A percentile compares a stretch with the other conserved stretches of the same genome.
These are phyloP conservation scores for Fusarium nematophilum DNA, from an alignment of 2,329 filamentous ascomycete species.

Conservation along the genomic window DNA sequence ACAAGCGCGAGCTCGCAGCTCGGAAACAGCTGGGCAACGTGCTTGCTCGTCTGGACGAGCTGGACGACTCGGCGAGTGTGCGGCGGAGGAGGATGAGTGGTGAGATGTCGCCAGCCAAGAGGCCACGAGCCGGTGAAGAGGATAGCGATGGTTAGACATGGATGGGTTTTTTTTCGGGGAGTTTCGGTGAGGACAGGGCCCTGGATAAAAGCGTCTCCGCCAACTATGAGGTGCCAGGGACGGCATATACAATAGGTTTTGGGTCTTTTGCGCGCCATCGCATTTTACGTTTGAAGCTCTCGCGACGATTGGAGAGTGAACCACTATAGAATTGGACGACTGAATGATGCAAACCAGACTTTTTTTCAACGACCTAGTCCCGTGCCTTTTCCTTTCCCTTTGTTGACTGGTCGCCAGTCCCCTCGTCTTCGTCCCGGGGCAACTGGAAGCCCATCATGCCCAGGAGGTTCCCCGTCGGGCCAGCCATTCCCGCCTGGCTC, in stretches of 20 bases:
- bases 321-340: conserved; percentile 3
- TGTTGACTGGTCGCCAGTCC: conserved; percentile 5
- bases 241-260: conserved; percentile 16
- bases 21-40: conserved; percentile 62
- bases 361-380: neutral
- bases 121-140: conserved; percentile 47
- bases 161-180: neutral
- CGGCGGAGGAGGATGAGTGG: conserved; percentile 51
- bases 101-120: conserved; percentile 59
- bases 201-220: conserved; percentile 11
- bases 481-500: conserved; percentile 84
- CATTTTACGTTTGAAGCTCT: neutral
- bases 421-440: conserved; percentile 75
- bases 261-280: conserved; percentile 14
- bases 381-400: conserved; percentile 18
- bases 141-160: conserved; percentile 24
- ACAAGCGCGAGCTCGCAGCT: conserved; percentile 63
- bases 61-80: conserved; percentile 47
- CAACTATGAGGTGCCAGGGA: too few relatives aligned
- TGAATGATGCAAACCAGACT: neutral
- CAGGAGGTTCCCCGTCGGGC: conserved; percentile 88
- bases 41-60: conserved; percentile 58
- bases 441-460: conserved; percentile 85
- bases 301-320: too few relatives aligned
- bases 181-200: neutral